Evolutionary conservation across 1,284 basidiomycete species (phyloP), one percentile per base, ranked within the genome.

Genomic region (Taiwanofungus camphoratus): DNA sequence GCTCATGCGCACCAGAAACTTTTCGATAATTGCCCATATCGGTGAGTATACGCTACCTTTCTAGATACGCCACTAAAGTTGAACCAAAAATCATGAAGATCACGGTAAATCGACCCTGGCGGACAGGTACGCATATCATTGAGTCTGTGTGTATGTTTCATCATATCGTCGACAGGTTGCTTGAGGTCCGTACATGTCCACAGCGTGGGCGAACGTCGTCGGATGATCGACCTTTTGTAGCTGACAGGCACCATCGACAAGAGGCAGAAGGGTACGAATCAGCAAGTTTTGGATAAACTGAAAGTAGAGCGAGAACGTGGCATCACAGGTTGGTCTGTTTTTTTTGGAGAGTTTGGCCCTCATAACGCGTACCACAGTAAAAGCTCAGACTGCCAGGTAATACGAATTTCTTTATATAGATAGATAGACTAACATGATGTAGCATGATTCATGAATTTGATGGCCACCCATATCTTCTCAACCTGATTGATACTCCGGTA

Each of bases 221-320:
- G 26, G 26, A n/a, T 29, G 18, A 13, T 33, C 19, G 15, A 39
- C 32, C 30, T 11, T 32, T 11, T 20, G 37, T 57, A 95, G 84
- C 72, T 94, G 59, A 97, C 93, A 32, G 85, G 86, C 11, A 96
- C 93, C 1, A 91, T 94, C 27, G 70, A 78, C 49, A 78, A 74
- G 54, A 77, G 78, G 51, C 63, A 75, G 49, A 66, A 71, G 50
- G 80, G 82, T 27, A 70, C 73, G 49, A 92, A 92, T 55, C 81
- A 88, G 51, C 92, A 96, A 60, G 88, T 95, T n/a, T 64, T 96
- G 30, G 92, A 96, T 64, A 96, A 94, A 58, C 76, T 99, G 43
- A 97, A 97, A 62, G 94, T 99, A 1, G 94, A 99, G 62, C 73
- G 92, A 40, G 95, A 99, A 63, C 77, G 95, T 33, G 95, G 92